Evolutionary conservation across 495 filamentous ascomycete species (phyloP).

Genomic region (Annulohypoxylon bovei): DNA sequence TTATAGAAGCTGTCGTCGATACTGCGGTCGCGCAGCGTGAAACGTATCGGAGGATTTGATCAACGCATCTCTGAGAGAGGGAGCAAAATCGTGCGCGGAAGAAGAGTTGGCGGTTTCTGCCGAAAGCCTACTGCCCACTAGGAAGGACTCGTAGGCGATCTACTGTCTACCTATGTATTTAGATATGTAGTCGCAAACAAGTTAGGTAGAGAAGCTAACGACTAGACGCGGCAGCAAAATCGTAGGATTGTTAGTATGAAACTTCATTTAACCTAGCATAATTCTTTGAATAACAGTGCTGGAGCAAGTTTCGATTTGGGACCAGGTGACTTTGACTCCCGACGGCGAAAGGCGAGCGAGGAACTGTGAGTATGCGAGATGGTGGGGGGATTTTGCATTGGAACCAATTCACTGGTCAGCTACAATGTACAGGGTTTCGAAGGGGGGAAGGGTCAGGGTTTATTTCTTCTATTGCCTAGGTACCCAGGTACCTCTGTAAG

Average conservation of each 20-base stretch:
- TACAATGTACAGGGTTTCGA: conserved; percentile 23
- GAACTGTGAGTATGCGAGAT: conserved; percentile 15
- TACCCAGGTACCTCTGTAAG: too few species aligned
- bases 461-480: background rate
- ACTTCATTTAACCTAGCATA: conserved; percentile 32
- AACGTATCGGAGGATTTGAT: conserved; percentile 15
- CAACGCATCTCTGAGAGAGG: conserved; percentile 31
- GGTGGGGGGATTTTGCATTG: conserved; percentile 37
- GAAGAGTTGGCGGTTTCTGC: conserved; percentile 16
- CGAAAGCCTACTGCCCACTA: conserved; percentile 17
- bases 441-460: conserved; percentile 3
- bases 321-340: conserved; percentile 33
- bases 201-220: conserved; percentile 21
- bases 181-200: conserved; percentile 17
- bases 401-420: conserved; percentile 24
- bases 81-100: conserved; percentile 17
- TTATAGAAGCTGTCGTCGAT: conserved; percentile 11
- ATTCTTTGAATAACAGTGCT: conserved; percentile 6
- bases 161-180: background rate
- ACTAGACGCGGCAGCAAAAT: conserved; percentile 20
- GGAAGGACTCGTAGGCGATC: conserved; percentile 11
- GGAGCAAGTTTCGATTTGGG: conserved; percentile 17
- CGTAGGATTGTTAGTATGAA: conserved; percentile 18
- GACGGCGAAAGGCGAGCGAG: conserved; percentile 31
- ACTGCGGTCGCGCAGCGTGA: conserved; percentile 34